Evolutionary conservation across 495 filamentous ascomycete genomes (phyloP), one percentile per base, ranked within the genome.

Genomic region (Niebla homalea): DNA sequence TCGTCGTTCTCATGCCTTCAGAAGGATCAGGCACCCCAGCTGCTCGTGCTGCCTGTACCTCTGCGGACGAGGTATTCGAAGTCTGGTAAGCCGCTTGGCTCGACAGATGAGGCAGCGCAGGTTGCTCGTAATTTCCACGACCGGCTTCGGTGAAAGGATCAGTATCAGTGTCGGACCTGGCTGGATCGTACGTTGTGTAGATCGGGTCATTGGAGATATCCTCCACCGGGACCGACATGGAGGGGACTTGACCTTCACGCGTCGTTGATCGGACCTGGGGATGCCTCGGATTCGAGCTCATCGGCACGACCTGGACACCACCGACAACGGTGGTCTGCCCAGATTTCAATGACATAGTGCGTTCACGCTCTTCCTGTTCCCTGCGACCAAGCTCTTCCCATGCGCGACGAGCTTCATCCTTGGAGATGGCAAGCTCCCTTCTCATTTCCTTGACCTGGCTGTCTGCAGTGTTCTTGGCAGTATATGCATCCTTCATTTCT

Each of bases 301-400:
- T 94, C 3, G 93, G 92, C 23, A 96, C 83, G n/a, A 98, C 92
- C 59, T 96, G 88, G 20, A 96, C 88, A 16, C 89, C 93, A 40
- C 89, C 88, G 12, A 98, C 86, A 20, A 90, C 65, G 1, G 87
- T 94, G 15, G 89, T 84, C 49, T 85, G 79, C n/a, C 92, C 93
- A 41, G 86, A 82, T 60, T 88, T 79, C 15, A 98, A 74, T 29
- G 83, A 85, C 49, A 77, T 74, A 7, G 85, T 93, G n/a, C 87
- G 71, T 49, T 97, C 90, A n/a, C 93, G 77, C 63, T 96, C 90
- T 64, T 94, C 88, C 57, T 95, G 88, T 64, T 96, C 93, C 42
- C 89, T 79, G 40, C 92, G 77, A 18, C 92, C 92, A 2, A 98
- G 78, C 60, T 98, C 92, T 60, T 98, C 92, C 92, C 92, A 98